Base-by-base conservation (phyloP, 2,329 filamentous ascomycete genomes). In the Teratosphaeria epicoccoides region DNA sequence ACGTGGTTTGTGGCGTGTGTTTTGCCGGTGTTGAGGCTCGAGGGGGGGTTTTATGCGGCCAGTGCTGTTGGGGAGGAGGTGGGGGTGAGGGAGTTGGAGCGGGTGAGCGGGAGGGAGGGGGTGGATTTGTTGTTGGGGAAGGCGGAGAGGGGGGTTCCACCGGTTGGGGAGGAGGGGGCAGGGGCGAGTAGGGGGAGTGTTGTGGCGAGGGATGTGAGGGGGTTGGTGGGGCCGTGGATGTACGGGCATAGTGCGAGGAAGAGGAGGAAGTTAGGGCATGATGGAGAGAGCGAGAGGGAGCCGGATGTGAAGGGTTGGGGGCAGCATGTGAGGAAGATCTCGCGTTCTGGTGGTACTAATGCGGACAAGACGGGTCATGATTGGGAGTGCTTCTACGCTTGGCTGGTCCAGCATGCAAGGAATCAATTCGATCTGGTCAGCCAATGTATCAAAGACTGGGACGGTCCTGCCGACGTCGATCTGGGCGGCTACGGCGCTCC, bases 211-310 rank as follows among this genome's bases (percentile, higher is more conserved):
- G 85, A 89, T 62, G 63, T 90, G 51, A 79, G 79, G 55, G 80
- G 82, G 0, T 63, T 90, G 33, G 70, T 90, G 47, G 83, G 82
- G 0, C 86, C 87, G 2, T 91, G 86, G 86, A 71, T 89, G 47
- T 82, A 85, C 61, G 81, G 81, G 45, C 75, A 81, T 48, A 75
- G 69, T 20, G 78, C 83, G 50, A 82, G 83, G 72, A 77, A 76
- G 54, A 65, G 69, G 56, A 69, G 64, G 37, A 63, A 60, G 52
- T 47, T 63, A 12, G 44, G 24, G 2, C 46, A 52, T 40, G 53
- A 24, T 12, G 24, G 7, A 1, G 24, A 24, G 11, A 25, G 17
- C 6, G 20, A 47, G 22, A 12, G 9, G 23, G 11, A 3, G 20
- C 9, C 29, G 20, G 40, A 14, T 17, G 26, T 50, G 1, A 49